Base-by-base conservation (phyloP, 257 asterid genomes). In the Salvia miltiorrhiza region DNA sequence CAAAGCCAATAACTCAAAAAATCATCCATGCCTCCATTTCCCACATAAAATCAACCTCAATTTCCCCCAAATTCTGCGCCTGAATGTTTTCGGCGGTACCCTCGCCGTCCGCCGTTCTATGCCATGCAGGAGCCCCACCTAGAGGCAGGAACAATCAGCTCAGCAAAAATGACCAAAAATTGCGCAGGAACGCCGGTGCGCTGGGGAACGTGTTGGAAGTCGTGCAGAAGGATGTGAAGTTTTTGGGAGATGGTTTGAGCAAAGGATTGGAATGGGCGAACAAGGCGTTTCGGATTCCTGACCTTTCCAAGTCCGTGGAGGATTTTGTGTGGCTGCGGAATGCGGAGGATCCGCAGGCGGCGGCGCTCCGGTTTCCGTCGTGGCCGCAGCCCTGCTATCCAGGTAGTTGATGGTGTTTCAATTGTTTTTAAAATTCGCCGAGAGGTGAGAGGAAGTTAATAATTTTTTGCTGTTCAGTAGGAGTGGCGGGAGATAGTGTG, bases 341-440 rank as follows among this genome's bases (percentile, higher is more conserved):
- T 73, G 71, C 83, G 50, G 96, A 93, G 79, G 84, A 90, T 67
- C 86, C 87, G 7, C 54, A 39, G 23, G 83, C 76, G 49, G 67
- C 78, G 61, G 35, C 17, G 30, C 71, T 66, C 20, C 76, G 33
- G 75, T 40, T 74, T 52, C 90, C 92, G 49, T 67, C 86, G 14
- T 86, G 93, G 92, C 95, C 99, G 58, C 89, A 86, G 79, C 97
- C 99, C 72, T 80, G 40, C 48, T 93, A 90, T 76, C 84, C 95
- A 83, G 96, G 97, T 84, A 67, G 40, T 61, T 35, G 8, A 20
- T 52, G 26, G 52, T 69, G 40, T 21, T 61, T 69, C 23, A 43
- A 28, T 62, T 61, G 43, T 40, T 59, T 13, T 14, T 3, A 12
- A 37, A 17, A 43, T 33, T 55, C n/a, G 5, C 5, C 7, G 32